These are phyloP conservation scores for Ophiognomonia clavigignenti-juglandacearum DNA, from an alignment of 2,329 filamentous ascomycete species.

Conservation along the genomic window DNA sequence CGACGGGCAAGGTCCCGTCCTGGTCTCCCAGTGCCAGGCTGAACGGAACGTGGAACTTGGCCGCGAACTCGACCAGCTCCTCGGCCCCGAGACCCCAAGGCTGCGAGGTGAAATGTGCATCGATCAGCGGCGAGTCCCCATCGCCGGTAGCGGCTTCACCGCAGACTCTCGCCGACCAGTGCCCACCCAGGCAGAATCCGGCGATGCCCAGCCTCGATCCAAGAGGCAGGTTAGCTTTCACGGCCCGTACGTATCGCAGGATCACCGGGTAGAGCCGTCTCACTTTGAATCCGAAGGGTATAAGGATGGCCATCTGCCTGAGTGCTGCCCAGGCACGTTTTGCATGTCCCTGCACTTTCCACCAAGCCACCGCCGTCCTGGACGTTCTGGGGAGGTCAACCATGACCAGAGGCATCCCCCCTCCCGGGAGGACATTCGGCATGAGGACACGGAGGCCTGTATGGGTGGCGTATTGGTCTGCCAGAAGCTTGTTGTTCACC, in stretches of 20 bases:
- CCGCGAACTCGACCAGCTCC: slow-evolving; percentile 24
- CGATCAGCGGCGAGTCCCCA: slow-evolving; percentile 26
- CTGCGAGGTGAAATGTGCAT: slow-evolving; percentile 32
- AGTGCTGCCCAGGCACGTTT: background rate
- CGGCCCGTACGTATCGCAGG: slow-evolving; percentile 23
- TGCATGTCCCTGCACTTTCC: slow-evolving; percentile 5
- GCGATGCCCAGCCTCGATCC: slow-evolving; percentile 28
- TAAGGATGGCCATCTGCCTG: slow-evolving; percentile 1
- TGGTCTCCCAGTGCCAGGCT: slow-evolving; percentile 19
- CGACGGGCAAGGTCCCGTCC: slow-evolving; percentile 17
- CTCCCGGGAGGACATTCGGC: slow-evolving; percentile 22
- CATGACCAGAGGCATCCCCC: slow-evolving; percentile 16
- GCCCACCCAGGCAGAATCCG: slow-evolving; percentile 38
- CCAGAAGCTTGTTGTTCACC: slow-evolving; percentile 18
- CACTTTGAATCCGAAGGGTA: slow-evolving; percentile 7
- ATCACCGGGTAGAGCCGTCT: slow-evolving; percentile 23
- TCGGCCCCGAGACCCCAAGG: slow-evolving; percentile 28
- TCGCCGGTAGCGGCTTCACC: slow-evolving; percentile 16
- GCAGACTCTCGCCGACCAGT: slow-evolving; percentile 27
- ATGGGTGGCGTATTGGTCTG: slow-evolving; percentile 16
- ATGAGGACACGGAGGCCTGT: slow-evolving; percentile 24
- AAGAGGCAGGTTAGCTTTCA: slow-evolving; percentile 24
- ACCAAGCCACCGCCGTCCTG: slow-evolving; percentile 9
- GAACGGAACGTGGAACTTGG: slow-evolving; percentile 17
- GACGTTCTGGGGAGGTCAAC: slow-evolving; percentile 17